Conservation (phyloP, 1,284 basidiomycete species). For the Meira nashicola region DNA sequence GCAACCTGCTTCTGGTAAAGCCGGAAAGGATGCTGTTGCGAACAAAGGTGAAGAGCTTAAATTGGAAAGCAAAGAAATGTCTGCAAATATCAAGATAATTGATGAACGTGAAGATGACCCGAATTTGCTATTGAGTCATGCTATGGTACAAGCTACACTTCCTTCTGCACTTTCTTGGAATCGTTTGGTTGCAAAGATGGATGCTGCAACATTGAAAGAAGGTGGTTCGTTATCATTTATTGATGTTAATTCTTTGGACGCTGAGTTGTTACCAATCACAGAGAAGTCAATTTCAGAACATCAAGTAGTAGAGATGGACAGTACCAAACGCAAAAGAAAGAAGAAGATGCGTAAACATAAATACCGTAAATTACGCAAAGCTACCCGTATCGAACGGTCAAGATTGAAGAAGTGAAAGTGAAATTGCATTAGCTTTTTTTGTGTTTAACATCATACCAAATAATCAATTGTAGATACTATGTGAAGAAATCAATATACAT, state of each 20-base stretch:
- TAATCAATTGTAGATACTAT: too few species aligned
- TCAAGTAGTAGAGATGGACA: conserved; percentile 43
- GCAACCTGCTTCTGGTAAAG: conserved; percentile 14
- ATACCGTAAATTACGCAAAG: conserved; percentile 50
- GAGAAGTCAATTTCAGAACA: conserved; percentile 2
- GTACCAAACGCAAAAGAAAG: conserved; percentile 48
- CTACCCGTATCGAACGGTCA: conserved; percentile 40
- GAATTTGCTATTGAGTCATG: conserved; percentile 47
- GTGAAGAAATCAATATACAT: too few species aligned
- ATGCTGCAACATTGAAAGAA: conserved; percentile 17
- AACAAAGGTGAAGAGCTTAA: conserved; percentile 8
- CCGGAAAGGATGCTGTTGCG: neutral
- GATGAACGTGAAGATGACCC: conserved; percentile 27
- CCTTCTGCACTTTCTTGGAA: conserved; percentile 42
- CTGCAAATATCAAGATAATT: neutral
- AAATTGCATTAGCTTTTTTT: neutral
- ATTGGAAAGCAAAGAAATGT: neutral
- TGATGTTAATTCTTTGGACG: conserved; percentile 23
- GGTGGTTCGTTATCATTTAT: conserved; percentile 3
- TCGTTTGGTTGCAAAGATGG: conserved; percentile 35
- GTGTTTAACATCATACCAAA: neutral
- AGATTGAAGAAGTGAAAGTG: conserved; percentile 15
- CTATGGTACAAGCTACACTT: conserved; percentile 43
- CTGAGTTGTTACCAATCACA: conserved; percentile 14
- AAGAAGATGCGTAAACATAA: conserved; percentile 54